Evolutionary conservation across 805 yeast genomes (phyloP).

Genomic region (Saccharomycodes ludwigii): DNA sequence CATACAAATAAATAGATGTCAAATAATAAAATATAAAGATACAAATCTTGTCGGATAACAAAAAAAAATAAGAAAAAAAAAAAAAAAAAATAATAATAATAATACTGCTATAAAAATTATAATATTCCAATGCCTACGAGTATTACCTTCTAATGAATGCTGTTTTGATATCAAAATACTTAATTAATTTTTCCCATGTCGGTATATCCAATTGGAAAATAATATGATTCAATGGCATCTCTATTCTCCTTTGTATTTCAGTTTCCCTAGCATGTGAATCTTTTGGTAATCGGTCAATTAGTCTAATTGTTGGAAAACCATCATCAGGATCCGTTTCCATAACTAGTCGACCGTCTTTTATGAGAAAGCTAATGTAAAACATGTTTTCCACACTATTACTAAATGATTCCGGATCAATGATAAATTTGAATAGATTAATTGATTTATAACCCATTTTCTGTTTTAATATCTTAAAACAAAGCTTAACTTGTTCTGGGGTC

Average conservation of each 20-base stretch:
- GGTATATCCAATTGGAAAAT: constrained; percentile 58
- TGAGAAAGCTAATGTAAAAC: constrained; percentile 70
- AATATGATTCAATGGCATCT: constrained; percentile 39
- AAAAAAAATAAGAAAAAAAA: not conserved
- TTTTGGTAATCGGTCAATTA: constrained; percentile 20
- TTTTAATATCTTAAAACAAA: constrained; percentile 32
- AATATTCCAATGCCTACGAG: too few species aligned
- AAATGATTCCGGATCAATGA: constrained; percentile 67
- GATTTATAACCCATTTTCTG: constrained; percentile 24
- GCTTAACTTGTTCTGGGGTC: constrained; percentile 52
- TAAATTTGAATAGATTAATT: constrained; percentile 50
- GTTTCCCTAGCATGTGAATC: constrained; percentile 15
- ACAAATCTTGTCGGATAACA: too few species aligned
- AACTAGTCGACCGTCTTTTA: constrained; percentile 55
- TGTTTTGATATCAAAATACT: constrained; percentile 41
- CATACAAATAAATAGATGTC: too few species aligned
- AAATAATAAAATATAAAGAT: too few species aligned
- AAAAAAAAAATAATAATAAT: not conserved
- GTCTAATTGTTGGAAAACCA: constrained; percentile 30
- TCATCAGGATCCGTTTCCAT: constrained; percentile 40
- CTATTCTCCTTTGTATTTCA: constrained; percentile 16
- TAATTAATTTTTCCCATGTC: constrained; percentile 51
- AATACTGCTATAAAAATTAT: not conserved
- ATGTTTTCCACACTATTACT: constrained; percentile 73
- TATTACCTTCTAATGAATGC: constrained; percentile 28